Base-by-base conservation (phyloP, 768 basidiomycete species). In the Pleurotus tuoliensis region DNA sequence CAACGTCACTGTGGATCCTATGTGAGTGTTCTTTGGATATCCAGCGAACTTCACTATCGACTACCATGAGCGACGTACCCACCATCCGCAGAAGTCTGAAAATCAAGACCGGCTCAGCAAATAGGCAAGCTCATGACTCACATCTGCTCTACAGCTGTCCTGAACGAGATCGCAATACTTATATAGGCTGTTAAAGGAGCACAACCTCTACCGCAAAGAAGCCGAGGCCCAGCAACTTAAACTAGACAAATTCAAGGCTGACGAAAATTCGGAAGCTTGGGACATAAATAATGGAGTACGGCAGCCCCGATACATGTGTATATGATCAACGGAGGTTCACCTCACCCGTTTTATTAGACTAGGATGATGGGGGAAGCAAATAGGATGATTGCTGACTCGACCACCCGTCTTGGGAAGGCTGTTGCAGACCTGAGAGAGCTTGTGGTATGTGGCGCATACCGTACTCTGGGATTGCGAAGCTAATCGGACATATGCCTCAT, bases 311-410 rank as follows among this genome's bases (percentile, higher is more conserved):
- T 52, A 34, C 12, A 44, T 34, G 16, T 34, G 24, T 52, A 6
- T 11, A 27, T 46, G 20, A 25, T 43, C 20, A 48, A 40, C 18
- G 4, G 20, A 47, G 51, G 49, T 45, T 60, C 59, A 58, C 59
- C 61, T 59, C 13, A 22, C 39, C 39, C 24, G 55, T 63, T 51
- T 58, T 44, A 56, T 52, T 64, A 92, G 90, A 76, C 69, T 55
- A 81, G 78, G 64, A 75, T 92, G 73, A 71, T 86, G 48, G 85
- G 89, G 56, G 92, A 95, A 75, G 86, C 87, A 43, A 73, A 82
- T 59, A 91, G 83, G 76, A 92, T 95, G 92, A 80, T 93, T 58
- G 71, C 71, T 50, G 90, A 93, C 66, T 79, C 86, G 18, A 72
- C 75, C 55, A 77, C 68, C 55, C 80, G 88, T 47, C 72, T 92